Base-by-base conservation (phyloP, 257 asterid genomes). In the Salvia rosmarinus region DNA sequence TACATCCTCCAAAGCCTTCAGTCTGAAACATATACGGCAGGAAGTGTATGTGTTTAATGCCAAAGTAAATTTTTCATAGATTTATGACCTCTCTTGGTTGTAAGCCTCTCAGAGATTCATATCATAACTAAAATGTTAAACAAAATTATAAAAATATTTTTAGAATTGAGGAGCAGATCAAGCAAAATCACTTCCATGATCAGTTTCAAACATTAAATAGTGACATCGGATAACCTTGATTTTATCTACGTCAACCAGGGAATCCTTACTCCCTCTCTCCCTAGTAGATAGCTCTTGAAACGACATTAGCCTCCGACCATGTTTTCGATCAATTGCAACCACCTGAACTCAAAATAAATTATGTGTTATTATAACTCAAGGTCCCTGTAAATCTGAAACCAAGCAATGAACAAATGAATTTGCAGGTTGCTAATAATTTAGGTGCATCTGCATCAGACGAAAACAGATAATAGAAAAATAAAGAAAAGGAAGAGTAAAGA, bases 211-310 rank as follows among this genome's bases (percentile, higher is more conserved):
- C 69, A 13, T 23, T 30, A 52, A 73, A 35, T 51, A 57, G 66
- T n/a, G 60, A 76, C 42, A 58, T 42, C 61, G 35, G 13, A 37
- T 46, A 66, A 92, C 98, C 98, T 92, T 88, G 50, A 92, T 92
- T 72, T 84, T 92, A 68, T 88, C 92, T 28, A 85, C 55, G 10
- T 84, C 83, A 72, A 90, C 81, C 71, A 78, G 44, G 74, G 96
- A 86, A 75, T 87, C 95, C 82, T 87, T 88, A 64, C 89, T 85
- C 85, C 98, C 98, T 79, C 96, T 92, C 83, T 88, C 96, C 76
- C 98, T 87, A 66, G 98, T 84, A 76, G 98, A 90, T 72, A 92
- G 83, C 79, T 92, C 96, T 78, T 92, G 98, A 78, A 92, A 92
- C 47, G 98, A 86, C 98, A 84, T 84, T 49, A 92, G 95, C 85